A percentile compares a stretch with the other conserved stretches of the same genome.
These are phyloP conservation scores for Paraphoma sp. DNA, from an alignment of 2,329 filamentous ascomycete genomes.

Conservation along the genomic window DNA sequence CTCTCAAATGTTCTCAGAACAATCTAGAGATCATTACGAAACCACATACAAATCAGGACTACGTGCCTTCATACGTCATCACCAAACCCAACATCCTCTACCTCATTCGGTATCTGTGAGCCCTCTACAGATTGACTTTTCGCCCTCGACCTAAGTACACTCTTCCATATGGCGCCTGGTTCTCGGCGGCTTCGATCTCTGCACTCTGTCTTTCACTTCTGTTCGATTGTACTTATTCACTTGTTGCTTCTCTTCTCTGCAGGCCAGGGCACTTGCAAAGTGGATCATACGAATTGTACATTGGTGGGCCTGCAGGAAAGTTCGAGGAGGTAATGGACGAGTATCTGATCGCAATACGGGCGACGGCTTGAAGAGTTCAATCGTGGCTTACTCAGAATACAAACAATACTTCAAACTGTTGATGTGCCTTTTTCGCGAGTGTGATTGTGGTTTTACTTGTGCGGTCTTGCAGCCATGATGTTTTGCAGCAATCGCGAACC, in stretches of 20 bases:
- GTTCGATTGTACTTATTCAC: conserved; percentile 30
- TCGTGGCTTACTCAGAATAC: conserved; percentile 29
- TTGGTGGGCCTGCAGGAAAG: conserved; percentile 19
- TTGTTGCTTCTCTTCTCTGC: conserved; percentile 35
- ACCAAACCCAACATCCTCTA: conserved; percentile 27
- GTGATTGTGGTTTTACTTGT: neutral
- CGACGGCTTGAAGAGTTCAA: conserved; percentile 28
- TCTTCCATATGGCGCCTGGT: conserved; percentile 11
- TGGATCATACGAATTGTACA: conserved; percentile 29
- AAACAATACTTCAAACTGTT: conserved; percentile 22
- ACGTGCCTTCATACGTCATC: conserved; percentile 35
- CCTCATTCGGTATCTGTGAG: conserved; percentile 21
- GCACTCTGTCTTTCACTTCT: conserved; percentile 10
- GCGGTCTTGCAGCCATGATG: neutral
- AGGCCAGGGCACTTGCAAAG: conserved; percentile 20
- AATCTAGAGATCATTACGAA: conserved; percentile 45
- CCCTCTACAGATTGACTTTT: conserved; percentile 24
- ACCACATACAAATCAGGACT: conserved; percentile 37
- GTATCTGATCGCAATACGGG: conserved; percentile 36
- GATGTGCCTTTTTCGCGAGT: neutral
- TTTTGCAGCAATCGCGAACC: neutral
- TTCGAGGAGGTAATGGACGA: conserved; percentile 25
- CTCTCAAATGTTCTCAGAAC: conserved; percentile 34
- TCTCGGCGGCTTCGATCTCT: conserved; percentile 7
- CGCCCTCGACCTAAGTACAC: conserved; percentile 10